Evolutionary conservation across 2,329 filamentous ascomycete species (phyloP), one percentile per base, ranked within the genome.

Genomic region (Aspergillus fumigatus): DNA sequence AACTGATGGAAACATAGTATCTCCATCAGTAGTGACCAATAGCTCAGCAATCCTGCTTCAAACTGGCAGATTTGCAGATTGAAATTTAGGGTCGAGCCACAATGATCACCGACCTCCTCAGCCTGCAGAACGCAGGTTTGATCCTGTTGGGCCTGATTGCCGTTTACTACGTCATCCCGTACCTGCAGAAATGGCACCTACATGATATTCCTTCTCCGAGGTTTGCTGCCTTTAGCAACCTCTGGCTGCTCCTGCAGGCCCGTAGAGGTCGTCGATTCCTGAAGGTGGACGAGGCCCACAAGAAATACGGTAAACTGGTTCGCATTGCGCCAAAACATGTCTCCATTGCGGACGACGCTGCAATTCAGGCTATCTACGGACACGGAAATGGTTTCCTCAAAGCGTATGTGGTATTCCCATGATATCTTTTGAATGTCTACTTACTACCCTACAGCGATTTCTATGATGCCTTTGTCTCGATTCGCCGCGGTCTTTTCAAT

Each of bases 401-500:
- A 71, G 78, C 86, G 82, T 88, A 72, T 52, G 80, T 77, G 11
- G 6, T 14, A 35, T 11, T 2, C n/a, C 1, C 8, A 14, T 5
- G 1, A 26, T 14, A 4, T 14, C n/a, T 9, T 40, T n/a, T 4
- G 2, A 52, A 40, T 1, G 2, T 56, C 49, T 7, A 50, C 6
- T 38, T 21, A 54, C 25, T 23, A 4, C 9, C 2, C 3, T 32
- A 5, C 57, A 91, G 88, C 45, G 87, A 93, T 2, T 96, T 92
- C 76, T 96, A 96, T 66, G 90, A 96, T 67, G 89, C 90, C 51
- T 96, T 96, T 66, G 91, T 96, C 54, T 92, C 89, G 11, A 95
- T 96, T 67, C 84, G 83, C 51, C 84, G 90, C 11, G 91, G 91
- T 21, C 80, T 97, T 11, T 97, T 96, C 84, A 96, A 95, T 74